Base-by-base conservation (phyloP, 2,329 filamentous ascomycete genomes). In the Alternaria sp. region DNA sequence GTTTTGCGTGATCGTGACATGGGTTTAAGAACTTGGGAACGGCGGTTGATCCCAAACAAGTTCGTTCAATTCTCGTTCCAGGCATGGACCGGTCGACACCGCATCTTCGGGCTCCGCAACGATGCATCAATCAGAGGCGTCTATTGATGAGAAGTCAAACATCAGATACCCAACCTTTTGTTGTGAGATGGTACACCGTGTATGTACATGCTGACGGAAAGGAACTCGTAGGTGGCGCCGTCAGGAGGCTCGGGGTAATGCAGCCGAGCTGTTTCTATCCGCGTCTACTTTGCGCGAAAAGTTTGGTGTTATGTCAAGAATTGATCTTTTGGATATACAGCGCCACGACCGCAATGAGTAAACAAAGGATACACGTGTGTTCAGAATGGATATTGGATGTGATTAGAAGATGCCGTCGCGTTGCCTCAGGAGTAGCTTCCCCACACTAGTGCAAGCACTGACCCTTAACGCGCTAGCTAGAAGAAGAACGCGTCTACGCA, bases 1-100 rank as follows among this genome's bases (percentile, higher is more conserved):
- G 41, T 30, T 37, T 25, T 55, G 49, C 26, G 30, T n/a, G 25
- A 55, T 59, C 43, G 59, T 58, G 47, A 59, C 44, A 41, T 45
- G 15, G 21, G 20, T 56, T 21, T 49, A 43, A 25, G 60, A 30
- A 21, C 25, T 50, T 58, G 26, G 28, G 20, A n/a, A 53, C 50
- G 33, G 44, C 33, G 47, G 41, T 44, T 53, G 30, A 20, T 51
- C 23, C 46, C 37, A 25, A 51, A 30, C 15, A 33, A 43, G 30
- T 33, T 58, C 23, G 33, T 49, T 58, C 25, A 33, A 33, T 28
- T 7, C 10, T 58, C 21, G 12, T 44, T 37, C 28, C 30, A 46
- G 55, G 37, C 45, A 20, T 28, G 28, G 33, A 47, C 49, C 20
- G 20, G 43, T 46, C 25, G 30, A 58, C 56, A 58, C 46, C 46